Evolutionary conservation across 495 filamentous ascomycete genomes (phyloP), one percentile per base, ranked within the genome.

Genomic region (Barbatosphaeria neglecta): DNA sequence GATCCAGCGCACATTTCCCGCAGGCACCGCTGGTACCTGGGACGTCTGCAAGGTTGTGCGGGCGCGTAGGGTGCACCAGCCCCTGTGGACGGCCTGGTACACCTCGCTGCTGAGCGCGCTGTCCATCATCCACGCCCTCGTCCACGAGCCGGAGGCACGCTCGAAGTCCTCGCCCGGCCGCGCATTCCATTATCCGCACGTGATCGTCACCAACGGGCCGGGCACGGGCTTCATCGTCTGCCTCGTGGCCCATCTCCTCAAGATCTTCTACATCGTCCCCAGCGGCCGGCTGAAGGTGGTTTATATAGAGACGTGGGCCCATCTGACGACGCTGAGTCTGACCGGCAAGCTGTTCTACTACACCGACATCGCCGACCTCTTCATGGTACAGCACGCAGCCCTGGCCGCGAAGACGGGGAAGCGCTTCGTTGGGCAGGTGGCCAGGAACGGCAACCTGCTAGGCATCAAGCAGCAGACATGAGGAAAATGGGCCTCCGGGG

Each of bases 301-400:
- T 18, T 97, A 90, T 59, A 74, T 95, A 13, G 92, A 98, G 74
- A 87, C 81, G 22, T 97, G 87, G 83, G 93, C 92, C 2, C 75
- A 90, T 16, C 82, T 92, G 3, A 77, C 68, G 46, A 80, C 73
- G 9, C 58, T 95, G 55, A 96, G 90, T 67, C 61, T 93, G 42
- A 89, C 83, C 45, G 90, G 90, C 6, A 76, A 74, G 50, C 61
- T 96, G 6, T 66, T 96, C 44, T 57, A 56, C 22, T 50, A 45
- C 45, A 52, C 61, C 1, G 56, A 56, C 20, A 58, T 74, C 37
- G 64, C 70, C 33, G 67, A 74, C 43, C 37, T 64, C 33, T 65
- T 74, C 48, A 52, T 67, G 22, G 62, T 68, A 0, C 70, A 74
- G 53, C 61, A 69, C 27, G 40, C 50, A 19, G 11, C 19, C 17